Evolutionary conservation across 495 filamentous ascomycete genomes (phyloP).

Genomic region (Daldinia decipiens): DNA sequence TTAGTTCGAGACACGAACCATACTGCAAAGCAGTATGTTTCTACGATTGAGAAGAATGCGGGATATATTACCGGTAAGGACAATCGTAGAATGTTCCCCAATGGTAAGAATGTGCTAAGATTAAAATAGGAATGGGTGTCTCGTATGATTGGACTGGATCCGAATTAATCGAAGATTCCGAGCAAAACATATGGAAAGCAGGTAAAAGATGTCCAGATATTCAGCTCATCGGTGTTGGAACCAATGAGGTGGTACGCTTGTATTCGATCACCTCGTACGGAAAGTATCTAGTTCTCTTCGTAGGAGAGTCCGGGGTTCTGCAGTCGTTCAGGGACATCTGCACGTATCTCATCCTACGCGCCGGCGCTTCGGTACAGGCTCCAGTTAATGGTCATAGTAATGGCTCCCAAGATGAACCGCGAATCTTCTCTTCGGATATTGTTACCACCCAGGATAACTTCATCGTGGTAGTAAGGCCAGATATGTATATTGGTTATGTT

Average conservation of each 20-base stretch:
- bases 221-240: constrained; percentile 4
- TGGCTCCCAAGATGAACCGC: neutral
- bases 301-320: constrained; percentile 14
- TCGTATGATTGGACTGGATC: constrained; percentile 44
- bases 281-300: constrained; percentile 31
- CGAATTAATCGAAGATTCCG: constrained; percentile 36
- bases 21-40: constrained; percentile 44
- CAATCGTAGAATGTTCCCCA: neutral
- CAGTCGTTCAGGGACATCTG: constrained; percentile 25
- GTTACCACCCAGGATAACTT: constrained; percentile 25
- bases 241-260: constrained; percentile 12
- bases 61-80: constrained; percentile 47
- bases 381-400: neutral
- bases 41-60: constrained; percentile 41
- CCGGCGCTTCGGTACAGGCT: neutral
- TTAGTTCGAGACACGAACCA: constrained; percentile 39
- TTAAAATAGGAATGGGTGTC: constrained; percentile 43
- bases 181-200: constrained; percentile 41
- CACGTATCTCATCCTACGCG: constrained; percentile 18
- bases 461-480: constrained; percentile 40
- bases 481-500: constrained; percentile 47
- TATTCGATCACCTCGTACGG: constrained; percentile 40
- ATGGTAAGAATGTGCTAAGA: constrained; percentile 6
- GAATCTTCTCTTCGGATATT: constrained; percentile 26
- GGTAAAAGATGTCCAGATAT: constrained; percentile 44